Percentiles rank a stretch among this genome's conserved stretches.
Conservation (phyloP, 1,284 basidiomycete genomes). For the Cryptococcus sp. region DNA sequence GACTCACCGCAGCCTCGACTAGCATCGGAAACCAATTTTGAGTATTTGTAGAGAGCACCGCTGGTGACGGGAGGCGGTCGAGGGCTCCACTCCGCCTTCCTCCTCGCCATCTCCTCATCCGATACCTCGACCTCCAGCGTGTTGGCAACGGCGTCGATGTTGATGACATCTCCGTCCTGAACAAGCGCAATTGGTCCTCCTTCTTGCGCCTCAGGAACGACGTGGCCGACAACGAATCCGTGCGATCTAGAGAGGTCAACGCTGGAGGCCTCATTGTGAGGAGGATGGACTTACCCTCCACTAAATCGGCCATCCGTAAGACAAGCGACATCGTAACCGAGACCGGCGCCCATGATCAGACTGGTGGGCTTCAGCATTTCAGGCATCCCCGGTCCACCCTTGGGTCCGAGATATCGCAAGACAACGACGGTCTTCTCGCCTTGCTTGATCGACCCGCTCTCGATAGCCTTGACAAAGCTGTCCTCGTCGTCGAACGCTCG, state of each 20-base stretch:
- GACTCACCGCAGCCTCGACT: constrained; percentile 43
- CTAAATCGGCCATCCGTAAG: constrained; percentile 97
- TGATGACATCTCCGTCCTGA: constrained; percentile 79
- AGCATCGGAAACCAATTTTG: constrained; percentile 73
- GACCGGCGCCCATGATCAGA: constrained; percentile 85
- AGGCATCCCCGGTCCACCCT: constrained; percentile 96
- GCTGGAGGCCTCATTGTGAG: background rate
- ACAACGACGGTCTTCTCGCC: constrained; percentile 75
- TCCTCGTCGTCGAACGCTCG: constrained; percentile 61
- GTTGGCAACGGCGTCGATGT: constrained; percentile 72
- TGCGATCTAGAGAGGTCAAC: constrained; percentile 44
- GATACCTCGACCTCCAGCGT: constrained; percentile 75
- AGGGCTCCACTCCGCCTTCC: constrained; percentile 70
- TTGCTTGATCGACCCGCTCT: constrained; percentile 72
- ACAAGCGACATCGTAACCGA: constrained; percentile 82
- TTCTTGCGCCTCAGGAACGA: constrained; percentile 72
- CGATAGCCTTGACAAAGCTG: constrained; percentile 76
- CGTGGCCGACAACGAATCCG: constrained; percentile 52
- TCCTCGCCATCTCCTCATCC: constrained; percentile 67
- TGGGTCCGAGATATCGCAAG: constrained; percentile 91
- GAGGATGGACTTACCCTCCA: constrained; percentile 58
- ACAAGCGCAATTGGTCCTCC: constrained; percentile 95
- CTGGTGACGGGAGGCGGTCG: constrained; percentile 77
- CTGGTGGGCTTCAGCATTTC: constrained; percentile 77
- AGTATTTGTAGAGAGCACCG: constrained; percentile 84